Percentiles rank a stretch among this genome's conserved stretches.
Evolutionary conservation across 2,329 filamentous ascomycete species (phyloP).

Genomic region (Botrytis fabae): DNA sequence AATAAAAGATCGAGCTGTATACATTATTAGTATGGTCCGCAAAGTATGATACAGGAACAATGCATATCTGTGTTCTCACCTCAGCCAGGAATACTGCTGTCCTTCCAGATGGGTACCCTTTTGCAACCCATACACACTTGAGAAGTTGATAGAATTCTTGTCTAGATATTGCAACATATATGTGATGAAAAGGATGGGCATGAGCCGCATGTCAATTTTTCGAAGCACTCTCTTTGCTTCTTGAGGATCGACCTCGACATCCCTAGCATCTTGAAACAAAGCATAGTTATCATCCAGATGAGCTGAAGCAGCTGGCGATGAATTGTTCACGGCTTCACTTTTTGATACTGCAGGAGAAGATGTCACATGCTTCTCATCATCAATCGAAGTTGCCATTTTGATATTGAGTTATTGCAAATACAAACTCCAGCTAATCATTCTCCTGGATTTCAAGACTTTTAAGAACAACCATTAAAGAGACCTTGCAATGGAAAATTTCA

Average conservation of each 20-base stretch:
- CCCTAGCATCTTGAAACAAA: conserved; percentile 40
- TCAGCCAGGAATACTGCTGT: conserved; percentile 54
- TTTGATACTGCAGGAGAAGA: conserved; percentile 14
- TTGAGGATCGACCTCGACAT: conserved; percentile 33
- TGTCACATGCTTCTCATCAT: conserved; percentile 28
- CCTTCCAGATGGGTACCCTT: conserved; percentile 49
- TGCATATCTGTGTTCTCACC: conserved; percentile 30
- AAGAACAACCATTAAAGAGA: neutral
- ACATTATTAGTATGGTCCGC: neutral
- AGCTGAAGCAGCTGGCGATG: conserved; percentile 25
- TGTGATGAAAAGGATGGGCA: conserved; percentile 57
- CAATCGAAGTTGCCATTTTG: conserved; percentile 23
- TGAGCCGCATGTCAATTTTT: conserved; percentile 57
- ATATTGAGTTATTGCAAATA: neutral
- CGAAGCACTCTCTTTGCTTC: conserved; percentile 46
- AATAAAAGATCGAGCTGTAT: conserved; percentile 52
- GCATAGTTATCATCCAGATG: conserved; percentile 44
- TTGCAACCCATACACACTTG: conserved; percentile 50
- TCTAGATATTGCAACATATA: conserved; percentile 64
- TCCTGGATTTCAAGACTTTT: neutral
- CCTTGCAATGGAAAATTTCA: neutral
- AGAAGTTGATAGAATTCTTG: conserved; percentile 56
- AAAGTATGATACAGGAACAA: neutral
- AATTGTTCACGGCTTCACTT: conserved; percentile 19
- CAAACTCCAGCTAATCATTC: neutral